Base-by-base conservation (phyloP, 2,329 filamentous ascomycete genomes). In the Zymoseptoria tritici region DNA sequence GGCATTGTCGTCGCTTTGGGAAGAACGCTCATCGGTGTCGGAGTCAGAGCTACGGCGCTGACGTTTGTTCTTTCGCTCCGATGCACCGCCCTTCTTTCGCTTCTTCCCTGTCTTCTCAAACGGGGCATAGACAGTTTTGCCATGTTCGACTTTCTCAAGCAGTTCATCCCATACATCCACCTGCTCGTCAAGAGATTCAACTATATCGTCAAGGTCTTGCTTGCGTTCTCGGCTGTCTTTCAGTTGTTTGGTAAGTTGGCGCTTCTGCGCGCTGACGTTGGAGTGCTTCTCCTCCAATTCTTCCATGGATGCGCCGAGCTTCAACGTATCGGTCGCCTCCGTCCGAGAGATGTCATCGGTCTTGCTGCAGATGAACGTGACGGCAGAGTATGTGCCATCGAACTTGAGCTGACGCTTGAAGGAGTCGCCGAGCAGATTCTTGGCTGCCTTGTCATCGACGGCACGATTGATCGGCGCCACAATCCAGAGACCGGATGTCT, bases 321-420 rank as follows among this genome's bases (percentile, higher is more conserved):
- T 66, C 42, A 79, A 69, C 26, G 70, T 73, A 3, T 75, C 71
- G 3, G 72, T 68, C 4, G 77, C 78, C 58, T 83, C 78, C 0
- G 71, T 75, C 3, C 79, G 70, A 7, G 75, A 79, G 8, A 87
- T 83, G 51, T 86, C 83, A 66, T 87, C 85, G 0, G 82, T 84
- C 67, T 86, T 87, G 16, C 78, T 81, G 66, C 84, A 86, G 13
- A 87, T 82, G 60, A 87, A 86, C 0, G 82, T 85, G 2, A 86
- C 75, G 1, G 73, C 76, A 6, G 73, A 77, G 57, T 82, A 82
- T 0, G 74, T 77, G 1, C 81, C 80, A 60, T 87, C 84, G 65
- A 82, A 82, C 59, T 84, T 81, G 2, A 87, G 72, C 64, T 86
- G 84, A 0, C 80, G 75, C 65, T 81, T 83, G 73, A 85, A 85